Conservation (phyloP, 225 moss, liverwort and hornwort species). For the Bryoerythrophyllum caledonicum region DNA sequence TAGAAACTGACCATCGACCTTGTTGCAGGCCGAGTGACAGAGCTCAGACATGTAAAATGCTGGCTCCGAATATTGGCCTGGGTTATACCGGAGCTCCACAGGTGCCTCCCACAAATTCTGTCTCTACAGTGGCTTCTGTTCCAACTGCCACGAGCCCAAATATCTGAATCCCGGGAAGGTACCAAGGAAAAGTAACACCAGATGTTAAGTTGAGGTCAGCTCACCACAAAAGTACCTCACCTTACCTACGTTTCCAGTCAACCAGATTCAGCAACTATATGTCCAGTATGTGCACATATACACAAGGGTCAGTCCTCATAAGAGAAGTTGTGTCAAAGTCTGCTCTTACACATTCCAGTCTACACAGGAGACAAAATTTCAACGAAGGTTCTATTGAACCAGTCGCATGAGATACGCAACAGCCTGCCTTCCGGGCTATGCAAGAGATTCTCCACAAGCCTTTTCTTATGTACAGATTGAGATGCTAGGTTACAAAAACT, state of each 20-base stretch:
- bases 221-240: too few species aligned
- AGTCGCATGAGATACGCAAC: not conserved
- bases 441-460: slow-evolving; percentile 9
- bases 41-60: too few species aligned
- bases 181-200: too few species aligned
- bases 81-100: too few species aligned
- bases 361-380: not conserved
- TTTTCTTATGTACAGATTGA: slow-evolving; percentile 19
- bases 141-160: not conserved
- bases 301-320: not conserved
- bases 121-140: not conserved
- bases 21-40: too few species aligned
- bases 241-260: not conserved
- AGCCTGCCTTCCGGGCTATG: not conserved
- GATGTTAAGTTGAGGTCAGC: too few species aligned
- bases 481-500: slow-evolving; percentile 2
- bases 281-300: not conserved
- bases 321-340: too few species aligned
- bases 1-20: too few species aligned
- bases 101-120: too few species aligned
- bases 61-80: too few species aligned
- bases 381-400: not conserved
- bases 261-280: not conserved
- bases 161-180: not conserved
- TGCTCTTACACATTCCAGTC: not conserved